phyloP scores from a whole-genome alignment of 441 rosid species.

The Erysimum pusillum region DNA sequence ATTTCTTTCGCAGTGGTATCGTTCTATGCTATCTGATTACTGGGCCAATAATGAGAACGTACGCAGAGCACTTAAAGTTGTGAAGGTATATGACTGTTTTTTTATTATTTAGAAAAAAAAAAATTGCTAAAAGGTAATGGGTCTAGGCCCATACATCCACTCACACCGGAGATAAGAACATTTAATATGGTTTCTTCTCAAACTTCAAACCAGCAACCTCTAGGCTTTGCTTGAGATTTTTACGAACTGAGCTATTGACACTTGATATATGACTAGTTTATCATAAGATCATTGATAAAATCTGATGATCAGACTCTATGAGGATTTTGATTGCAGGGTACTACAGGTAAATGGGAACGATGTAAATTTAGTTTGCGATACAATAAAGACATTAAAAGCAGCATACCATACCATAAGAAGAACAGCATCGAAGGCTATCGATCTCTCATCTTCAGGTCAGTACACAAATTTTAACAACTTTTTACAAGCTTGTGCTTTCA shows the following conservation, averaged over 20 bases:
- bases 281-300: neutral
- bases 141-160: too few species aligned
- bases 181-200: too few species aligned
- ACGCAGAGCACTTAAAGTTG: conserved; percentile 10
- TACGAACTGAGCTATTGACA: too few species aligned
- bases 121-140: too few species aligned
- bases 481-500: neutral
- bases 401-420: conserved; percentile 18
- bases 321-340: conserved; percentile 9
- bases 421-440: conserved; percentile 23
- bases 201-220: too few species aligned
- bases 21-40: neutral
- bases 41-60: conserved; percentile 18
- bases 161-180: too few species aligned
- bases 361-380: neutral
- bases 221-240: too few species aligned
- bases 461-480: neutral
- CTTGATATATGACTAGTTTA: neutral
- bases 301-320: conserved; percentile 10
- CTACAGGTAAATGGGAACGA: conserved; percentile 9
- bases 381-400: conserved; percentile 6
- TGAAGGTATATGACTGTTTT: neutral
- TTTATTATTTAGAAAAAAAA: too few species aligned
- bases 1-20: conserved; percentile 6
- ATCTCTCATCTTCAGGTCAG: conserved; percentile 5